Percentiles rank a stretch among this genome's conserved stretches.
Evolutionary conservation across 2,329 filamentous ascomycete genomes (phyloP).

Genomic region (Colletotrichum magnum): DNA sequence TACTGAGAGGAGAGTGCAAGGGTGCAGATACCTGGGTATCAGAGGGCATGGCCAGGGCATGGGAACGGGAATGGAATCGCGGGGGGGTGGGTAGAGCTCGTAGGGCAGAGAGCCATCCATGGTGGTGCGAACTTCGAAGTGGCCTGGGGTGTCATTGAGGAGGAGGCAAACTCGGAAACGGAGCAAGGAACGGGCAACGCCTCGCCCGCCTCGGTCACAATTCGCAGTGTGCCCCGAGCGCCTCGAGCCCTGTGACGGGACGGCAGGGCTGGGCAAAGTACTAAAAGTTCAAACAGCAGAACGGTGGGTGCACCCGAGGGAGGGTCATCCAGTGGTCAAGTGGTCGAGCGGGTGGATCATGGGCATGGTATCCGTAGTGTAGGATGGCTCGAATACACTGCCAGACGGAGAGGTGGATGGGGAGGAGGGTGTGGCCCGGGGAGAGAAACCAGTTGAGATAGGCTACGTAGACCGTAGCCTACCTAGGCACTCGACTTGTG

Average conservation of each 20-base stretch:
- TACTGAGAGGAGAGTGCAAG: not conserved
- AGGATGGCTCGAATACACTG: too few species aligned
- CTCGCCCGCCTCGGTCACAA: not conserved
- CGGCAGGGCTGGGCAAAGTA: not conserved
- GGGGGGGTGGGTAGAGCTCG: not conserved
- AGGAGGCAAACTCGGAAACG: not conserved
- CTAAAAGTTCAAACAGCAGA: conserved; percentile 4
- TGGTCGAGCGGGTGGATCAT: not conserved
- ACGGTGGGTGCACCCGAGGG: conserved; percentile 33
- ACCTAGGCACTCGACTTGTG: too few species aligned
- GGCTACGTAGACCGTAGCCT: too few species aligned
- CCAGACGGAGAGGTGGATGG: too few species aligned
- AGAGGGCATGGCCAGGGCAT: not conserved
- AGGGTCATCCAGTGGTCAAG: too few species aligned
- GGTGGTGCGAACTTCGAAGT: not conserved
- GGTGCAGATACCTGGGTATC: not conserved
- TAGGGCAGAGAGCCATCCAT: conserved; percentile 14
- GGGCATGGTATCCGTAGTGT: too few species aligned
- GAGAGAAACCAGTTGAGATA: too few species aligned
- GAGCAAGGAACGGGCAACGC: conserved; percentile 11
- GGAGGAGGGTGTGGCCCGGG: too few species aligned
- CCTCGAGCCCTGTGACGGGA: not conserved
- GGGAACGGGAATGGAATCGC: not conserved
- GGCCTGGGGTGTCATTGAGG: not conserved
- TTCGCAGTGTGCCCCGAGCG: not conserved